Percentiles rank a stretch among this genome's conserved stretches.
These are phyloP conservation scores for Lasiosphaeriaceae sp. DNA, from an alignment of 495 filamentous ascomycete genomes.

Conservation along the genomic window DNA sequence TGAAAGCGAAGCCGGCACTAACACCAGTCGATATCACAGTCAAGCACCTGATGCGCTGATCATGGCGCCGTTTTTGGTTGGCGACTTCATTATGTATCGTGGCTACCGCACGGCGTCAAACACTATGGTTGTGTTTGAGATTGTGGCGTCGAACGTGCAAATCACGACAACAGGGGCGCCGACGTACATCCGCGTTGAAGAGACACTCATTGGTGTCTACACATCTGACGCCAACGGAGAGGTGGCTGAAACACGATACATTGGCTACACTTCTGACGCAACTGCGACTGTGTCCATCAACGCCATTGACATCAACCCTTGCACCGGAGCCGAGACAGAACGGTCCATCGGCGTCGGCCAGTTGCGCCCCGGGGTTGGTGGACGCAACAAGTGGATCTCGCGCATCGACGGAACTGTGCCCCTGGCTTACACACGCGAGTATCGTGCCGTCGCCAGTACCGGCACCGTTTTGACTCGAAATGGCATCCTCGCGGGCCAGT, in stretches of 20 bases:
- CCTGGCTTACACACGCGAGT: slow-evolving; percentile 34
- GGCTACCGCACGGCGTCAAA: slow-evolving; percentile 22
- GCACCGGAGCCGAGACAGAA: slow-evolving; percentile 34
- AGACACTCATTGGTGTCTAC: slow-evolving; percentile 31
- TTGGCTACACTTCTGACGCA: slow-evolving; percentile 14
- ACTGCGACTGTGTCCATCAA: slow-evolving; percentile 24
- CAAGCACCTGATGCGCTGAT: slow-evolving; percentile 28
- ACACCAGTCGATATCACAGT: no score
- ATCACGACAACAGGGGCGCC: slow-evolving; percentile 26
- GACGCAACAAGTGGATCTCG: slow-evolving; percentile 31
- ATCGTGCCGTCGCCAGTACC: slow-evolving; percentile 23
- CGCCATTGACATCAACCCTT: slow-evolving; percentile 39
- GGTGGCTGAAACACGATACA: slow-evolving; percentile 27
- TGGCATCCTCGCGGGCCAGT: slow-evolving; percentile 37
- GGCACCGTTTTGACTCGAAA: slow-evolving; percentile 28
- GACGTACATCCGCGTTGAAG: slow-evolving; percentile 34
- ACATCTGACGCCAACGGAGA: slow-evolving; percentile 27
- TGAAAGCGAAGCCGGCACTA: no score
- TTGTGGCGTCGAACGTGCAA: slow-evolving; percentile 33
- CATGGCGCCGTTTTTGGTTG: slow-evolving; percentile 36
- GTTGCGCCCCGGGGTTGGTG: slow-evolving; percentile 18
- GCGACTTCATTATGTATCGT: slow-evolving; percentile 35
- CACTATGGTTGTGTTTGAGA: slow-evolving; percentile 28
- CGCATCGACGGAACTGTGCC: slow-evolving; percentile 25
- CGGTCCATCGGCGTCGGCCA: slow-evolving; percentile 17